phyloP scores from a whole-genome alignment of 2,329 filamentous ascomycete genomes.

The Botrytis pseudocinerea region DNA sequence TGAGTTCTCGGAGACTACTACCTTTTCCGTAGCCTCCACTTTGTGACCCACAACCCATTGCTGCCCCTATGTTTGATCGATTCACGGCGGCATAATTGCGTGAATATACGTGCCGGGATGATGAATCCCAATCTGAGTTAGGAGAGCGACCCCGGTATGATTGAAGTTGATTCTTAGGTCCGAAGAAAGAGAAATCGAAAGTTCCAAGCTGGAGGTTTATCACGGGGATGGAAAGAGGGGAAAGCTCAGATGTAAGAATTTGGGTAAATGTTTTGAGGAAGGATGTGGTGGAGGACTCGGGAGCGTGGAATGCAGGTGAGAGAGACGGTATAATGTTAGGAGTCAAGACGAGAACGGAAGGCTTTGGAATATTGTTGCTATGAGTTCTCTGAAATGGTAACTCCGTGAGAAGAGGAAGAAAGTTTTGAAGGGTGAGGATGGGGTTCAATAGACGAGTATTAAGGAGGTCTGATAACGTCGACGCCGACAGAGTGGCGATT shows the following conservation, averaged over 20 bases:
- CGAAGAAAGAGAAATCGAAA: slow-evolving; percentile 76
- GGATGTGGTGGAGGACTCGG: slow-evolving; percentile 82
- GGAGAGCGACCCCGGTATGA: slow-evolving; percentile 44
- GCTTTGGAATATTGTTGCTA: slow-evolving; percentile 49
- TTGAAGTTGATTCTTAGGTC: slow-evolving; percentile 45
- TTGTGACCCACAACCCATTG: slow-evolving; percentile 40
- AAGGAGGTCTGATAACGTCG: slow-evolving; percentile 83
- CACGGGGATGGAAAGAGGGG: slow-evolving; percentile 73
- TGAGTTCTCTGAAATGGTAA: slow-evolving; percentile 45
- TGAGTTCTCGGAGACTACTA: slow-evolving; percentile 73
- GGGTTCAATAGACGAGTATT: slow-evolving; percentile 91
- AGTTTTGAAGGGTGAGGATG: slow-evolving; percentile 83
- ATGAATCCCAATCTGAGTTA: slow-evolving; percentile 55
- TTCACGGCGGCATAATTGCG: slow-evolving; percentile 61
- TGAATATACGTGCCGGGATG: slow-evolving; percentile 60
- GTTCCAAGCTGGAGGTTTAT: slow-evolving; percentile 89
- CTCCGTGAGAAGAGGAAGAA: slow-evolving; percentile 75
- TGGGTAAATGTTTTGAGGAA: slow-evolving; percentile 85
- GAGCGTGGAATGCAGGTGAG: slow-evolving; percentile 76
- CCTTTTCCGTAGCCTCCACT: slow-evolving; percentile 47
- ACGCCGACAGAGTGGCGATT: slow-evolving; percentile 80
- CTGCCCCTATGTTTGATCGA: slow-evolving; percentile 27
- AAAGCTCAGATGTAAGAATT: slow-evolving; percentile 76
- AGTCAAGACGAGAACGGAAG: slow-evolving; percentile 74
- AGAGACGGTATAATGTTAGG: slow-evolving; percentile 80